Percentiles rank a stretch among this genome's conserved stretches.
Conservation (phyloP, 139 green algal species). For the Chlorella ohadii region DNA sequence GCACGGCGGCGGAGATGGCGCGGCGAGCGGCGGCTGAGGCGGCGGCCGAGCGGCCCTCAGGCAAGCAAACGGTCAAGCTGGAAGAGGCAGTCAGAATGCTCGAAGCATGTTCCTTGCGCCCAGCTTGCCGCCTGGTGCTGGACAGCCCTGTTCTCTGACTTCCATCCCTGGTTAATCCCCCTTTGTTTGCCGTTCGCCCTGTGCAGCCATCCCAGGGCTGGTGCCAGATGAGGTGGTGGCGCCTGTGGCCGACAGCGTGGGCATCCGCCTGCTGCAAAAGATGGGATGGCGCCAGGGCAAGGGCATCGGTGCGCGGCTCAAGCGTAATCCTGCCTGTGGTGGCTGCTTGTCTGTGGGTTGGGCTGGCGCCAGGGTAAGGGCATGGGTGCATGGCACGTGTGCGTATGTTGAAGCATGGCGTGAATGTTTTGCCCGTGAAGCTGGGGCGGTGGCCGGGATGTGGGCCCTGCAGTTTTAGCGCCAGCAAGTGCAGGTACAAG, state of each 20-base stretch:
- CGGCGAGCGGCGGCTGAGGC: constrained; percentile 30
- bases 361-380: too few relatives aligned
- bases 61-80: neutral
- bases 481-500: too few relatives aligned
- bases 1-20: constrained; percentile 52
- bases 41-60: constrained; percentile 3
- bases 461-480: too few relatives aligned
- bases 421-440: too few relatives aligned
- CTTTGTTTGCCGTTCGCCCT: constrained; percentile 1
- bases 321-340: neutral
- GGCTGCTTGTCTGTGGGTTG: too few relatives aligned
- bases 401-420: too few relatives aligned
- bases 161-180: neutral
- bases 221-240: constrained; percentile 79
- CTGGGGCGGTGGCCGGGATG: too few relatives aligned
- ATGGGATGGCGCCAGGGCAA: constrained; percentile 95
- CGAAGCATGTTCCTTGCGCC: too few relatives aligned
- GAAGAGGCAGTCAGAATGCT: too few relatives aligned
- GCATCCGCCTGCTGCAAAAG: constrained; percentile 86
- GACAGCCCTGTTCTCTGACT: too few relatives aligned
- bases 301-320: constrained; percentile 68
- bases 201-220: constrained; percentile 61
- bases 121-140: too few relatives aligned
- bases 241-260: constrained; percentile 79
- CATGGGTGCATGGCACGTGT: too few relatives aligned